Conservation (phyloP, 257 asterid species). For the Primulina huaijiensis region DNA sequence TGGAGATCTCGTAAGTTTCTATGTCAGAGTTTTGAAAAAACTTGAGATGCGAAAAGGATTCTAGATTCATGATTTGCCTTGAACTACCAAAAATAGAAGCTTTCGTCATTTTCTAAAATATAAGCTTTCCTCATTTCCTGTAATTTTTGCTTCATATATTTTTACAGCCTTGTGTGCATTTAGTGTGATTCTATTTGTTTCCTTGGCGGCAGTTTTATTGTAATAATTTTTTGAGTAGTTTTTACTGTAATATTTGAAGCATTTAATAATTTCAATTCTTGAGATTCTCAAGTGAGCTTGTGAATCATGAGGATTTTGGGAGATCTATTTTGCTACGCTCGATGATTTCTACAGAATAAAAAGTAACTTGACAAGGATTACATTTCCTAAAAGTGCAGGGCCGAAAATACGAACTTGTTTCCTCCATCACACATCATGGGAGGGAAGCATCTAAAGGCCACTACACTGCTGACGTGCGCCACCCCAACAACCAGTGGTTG, state of each 20-base stretch:
- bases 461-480: slow-evolving; percentile 73
- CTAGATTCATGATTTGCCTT: not conserved
- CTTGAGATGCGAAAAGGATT: no score
- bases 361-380: not conserved
- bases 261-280: not conserved
- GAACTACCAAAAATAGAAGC: no score
- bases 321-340: no score
- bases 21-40: no score
- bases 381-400: slow-evolving; percentile 42
- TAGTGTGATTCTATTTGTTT: not conserved
- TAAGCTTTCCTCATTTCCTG: not conserved
- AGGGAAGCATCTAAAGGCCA: slow-evolving; percentile 91
- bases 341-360: no score
- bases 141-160: not conserved
- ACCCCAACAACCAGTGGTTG: slow-evolving; percentile 66
- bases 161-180: no score
- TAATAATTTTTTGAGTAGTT: no score
- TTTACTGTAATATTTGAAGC: not conserved
- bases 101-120: no score
- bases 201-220: not conserved
- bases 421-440: slow-evolving; percentile 91
- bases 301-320: not conserved
- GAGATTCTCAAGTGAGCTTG: not conserved
- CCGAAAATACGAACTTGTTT: slow-evolving; percentile 70
- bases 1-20: no score